phyloP scores from a whole-genome alignment of 2,329 filamentous ascomycete species.

The Tolypocladium inflatum region DNA sequence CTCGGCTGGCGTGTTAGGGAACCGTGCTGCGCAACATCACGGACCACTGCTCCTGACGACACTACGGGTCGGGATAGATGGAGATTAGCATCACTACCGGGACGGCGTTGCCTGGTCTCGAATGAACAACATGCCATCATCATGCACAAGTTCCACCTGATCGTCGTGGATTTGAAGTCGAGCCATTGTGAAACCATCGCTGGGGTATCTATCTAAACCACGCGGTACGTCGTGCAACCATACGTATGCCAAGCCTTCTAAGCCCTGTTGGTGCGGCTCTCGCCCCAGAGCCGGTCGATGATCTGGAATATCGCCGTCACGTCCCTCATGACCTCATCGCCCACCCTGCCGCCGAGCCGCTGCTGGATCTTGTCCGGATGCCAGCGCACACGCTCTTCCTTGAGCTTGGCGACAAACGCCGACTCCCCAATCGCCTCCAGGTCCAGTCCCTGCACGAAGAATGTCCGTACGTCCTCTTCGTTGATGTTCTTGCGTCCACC shows the following conservation, averaged over 20 bases:
- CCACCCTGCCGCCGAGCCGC: conserved; percentile 64
- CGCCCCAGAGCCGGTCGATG: conserved; percentile 71
- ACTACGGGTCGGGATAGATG: neutral
- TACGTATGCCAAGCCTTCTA: neutral
- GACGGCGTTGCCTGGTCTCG: neutral
- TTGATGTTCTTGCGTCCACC: conserved; percentile 45
- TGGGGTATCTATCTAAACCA: neutral
- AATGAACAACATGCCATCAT: neutral
- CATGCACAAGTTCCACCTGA: neutral
- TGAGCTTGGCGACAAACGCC: conserved; percentile 47
- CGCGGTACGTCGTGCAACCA: neutral
- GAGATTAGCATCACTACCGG: neutral
- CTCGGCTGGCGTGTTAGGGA: neutral
- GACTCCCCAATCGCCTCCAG: conserved; percentile 33
- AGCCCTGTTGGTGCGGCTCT: conserved; percentile 31
- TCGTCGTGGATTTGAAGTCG: neutral
- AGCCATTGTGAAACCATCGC: neutral
- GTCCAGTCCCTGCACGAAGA: conserved; percentile 48
- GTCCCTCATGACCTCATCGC: conserved; percentile 60
- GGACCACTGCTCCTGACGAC: neutral
- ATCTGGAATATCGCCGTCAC: conserved; percentile 91
- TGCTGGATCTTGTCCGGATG: conserved; percentile 98
- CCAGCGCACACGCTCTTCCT: conserved; percentile 84
- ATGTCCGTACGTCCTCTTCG: conserved; percentile 54
- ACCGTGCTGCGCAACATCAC: neutral